These are phyloP conservation scores for Hanseniaspora sp. DNA, from an alignment of 1,139 yeast species.

Conservation along the genomic window DNA sequence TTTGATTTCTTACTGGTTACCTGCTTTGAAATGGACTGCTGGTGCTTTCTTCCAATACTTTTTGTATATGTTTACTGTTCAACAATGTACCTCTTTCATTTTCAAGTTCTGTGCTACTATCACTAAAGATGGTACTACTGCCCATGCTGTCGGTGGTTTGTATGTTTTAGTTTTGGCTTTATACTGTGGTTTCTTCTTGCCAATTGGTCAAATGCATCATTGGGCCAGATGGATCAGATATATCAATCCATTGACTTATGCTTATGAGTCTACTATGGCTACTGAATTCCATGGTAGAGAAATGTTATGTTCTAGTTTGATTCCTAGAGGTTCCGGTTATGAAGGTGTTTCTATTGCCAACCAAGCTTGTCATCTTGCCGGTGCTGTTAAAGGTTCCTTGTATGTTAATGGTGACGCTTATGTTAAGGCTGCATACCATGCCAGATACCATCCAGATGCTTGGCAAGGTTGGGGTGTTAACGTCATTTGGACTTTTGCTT, in stretches of 20 bases:
- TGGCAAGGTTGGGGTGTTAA: constrained; percentile 61
- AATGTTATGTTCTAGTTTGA: constrained; percentile 38
- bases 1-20: constrained; percentile 47
- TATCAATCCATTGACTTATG: constrained; percentile 47
- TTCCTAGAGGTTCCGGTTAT: constrained; percentile 48
- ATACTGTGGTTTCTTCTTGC: constrained; percentile 51
- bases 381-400: constrained; percentile 37
- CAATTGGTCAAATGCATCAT: constrained; percentile 47
- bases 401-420: constrained; percentile 43
- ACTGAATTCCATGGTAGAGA: constrained; percentile 46
- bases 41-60: constrained; percentile 53
- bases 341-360: constrained; percentile 33
- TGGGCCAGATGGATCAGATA: constrained; percentile 56
- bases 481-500: constrained; percentile 44
- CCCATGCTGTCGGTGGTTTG: constrained; percentile 53
- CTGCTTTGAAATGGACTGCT: constrained; percentile 45
- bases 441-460: constrained; percentile 37
- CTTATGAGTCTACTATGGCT: constrained; percentile 46
- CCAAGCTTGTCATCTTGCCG: constrained; percentile 40
- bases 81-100: constrained; percentile 44
- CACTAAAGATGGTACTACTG: constrained; percentile 45
- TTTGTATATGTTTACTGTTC: constrained; percentile 38
- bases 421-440: constrained; percentile 33
- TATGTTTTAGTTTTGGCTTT: constrained; percentile 43
- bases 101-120: constrained; percentile 52